A percentile compares a stretch with the other conserved stretches of the same genome.
Evolutionary conservation across 108 stramenopile genomes (phyloP).

Genomic region (Stephanodiscus triporus): DNA sequence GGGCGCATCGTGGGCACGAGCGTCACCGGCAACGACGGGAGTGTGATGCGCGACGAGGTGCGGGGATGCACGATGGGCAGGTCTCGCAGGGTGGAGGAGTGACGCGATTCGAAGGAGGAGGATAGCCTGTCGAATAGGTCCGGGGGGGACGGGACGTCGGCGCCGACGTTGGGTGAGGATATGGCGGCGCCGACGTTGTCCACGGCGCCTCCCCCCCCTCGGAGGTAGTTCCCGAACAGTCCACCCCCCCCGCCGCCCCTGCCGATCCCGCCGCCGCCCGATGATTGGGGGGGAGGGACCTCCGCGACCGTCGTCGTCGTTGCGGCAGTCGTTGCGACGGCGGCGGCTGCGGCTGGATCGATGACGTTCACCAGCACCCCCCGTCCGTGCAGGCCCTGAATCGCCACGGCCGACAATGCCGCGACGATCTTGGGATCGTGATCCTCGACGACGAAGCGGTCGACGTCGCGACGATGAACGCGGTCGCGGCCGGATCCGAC

Average conservation of each 20-base stretch:
- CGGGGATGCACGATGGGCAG: slow-evolving; percentile 63
- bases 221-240: not conserved
- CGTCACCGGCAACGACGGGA: slow-evolving; percentile 51
- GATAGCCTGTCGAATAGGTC: slow-evolving; percentile 55
- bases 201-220: not conserved
- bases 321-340: not conserved
- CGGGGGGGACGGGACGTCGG: not conserved
- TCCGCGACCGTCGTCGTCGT: slow-evolving; percentile 5
- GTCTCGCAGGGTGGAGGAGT: slow-evolving; percentile 61
- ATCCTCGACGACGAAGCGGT: too few relatives aligned
- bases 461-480: too few relatives aligned
- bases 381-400: not conserved
- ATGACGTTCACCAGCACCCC: slow-evolving; percentile 65
- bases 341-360: slow-evolving; percentile 56
- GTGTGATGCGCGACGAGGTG: slow-evolving; percentile 22
- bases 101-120: slow-evolving; percentile 50
- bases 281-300: slow-evolving; percentile 24
- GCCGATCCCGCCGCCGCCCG: too few relatives aligned
- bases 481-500: not conserved
- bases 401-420: slow-evolving; percentile 24
- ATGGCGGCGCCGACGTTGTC: not conserved
- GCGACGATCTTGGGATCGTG: slow-evolving; percentile 27
- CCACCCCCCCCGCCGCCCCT: not conserved
- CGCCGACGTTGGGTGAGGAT: slow-evolving; percentile 4
- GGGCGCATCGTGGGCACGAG: slow-evolving; percentile 47